These are phyloP conservation scores for Fraxinus quadrangulata DNA, from an alignment of 257 asterid genomes.

Conservation along the genomic window DNA sequence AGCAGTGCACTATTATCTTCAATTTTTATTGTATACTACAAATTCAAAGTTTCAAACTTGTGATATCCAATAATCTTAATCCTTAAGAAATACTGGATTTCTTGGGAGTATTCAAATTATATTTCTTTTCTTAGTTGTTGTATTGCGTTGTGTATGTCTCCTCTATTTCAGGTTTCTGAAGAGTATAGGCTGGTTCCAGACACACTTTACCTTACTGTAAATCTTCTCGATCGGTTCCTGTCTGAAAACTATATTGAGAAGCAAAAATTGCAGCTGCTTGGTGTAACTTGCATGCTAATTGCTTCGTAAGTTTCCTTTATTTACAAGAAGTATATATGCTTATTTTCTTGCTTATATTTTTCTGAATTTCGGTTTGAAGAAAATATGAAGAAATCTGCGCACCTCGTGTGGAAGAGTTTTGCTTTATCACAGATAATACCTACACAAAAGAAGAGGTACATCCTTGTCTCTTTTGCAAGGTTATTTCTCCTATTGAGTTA, in stretches of 20 bases:
- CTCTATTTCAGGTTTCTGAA: constrained; percentile 79
- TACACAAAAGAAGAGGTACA: constrained; percentile 86
- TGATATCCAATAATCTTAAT: neutral
- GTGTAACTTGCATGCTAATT: constrained; percentile 98
- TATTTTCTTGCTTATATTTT: constrained; percentile 27
- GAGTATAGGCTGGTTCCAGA: constrained; percentile 92
- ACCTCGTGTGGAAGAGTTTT: constrained; percentile 90
- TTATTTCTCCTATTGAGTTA: constrained; percentile 21
- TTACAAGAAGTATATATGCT: neutral
- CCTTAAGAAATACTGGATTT: neutral
- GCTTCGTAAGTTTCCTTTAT: constrained; percentile 73
- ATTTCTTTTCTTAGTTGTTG: neutral
- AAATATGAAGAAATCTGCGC: constrained; percentile 97
- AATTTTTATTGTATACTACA: neutral
- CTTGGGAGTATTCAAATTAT: neutral
- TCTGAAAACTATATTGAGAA: constrained; percentile 74
- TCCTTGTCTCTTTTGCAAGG: constrained; percentile 6
- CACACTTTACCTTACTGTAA: constrained; percentile 94
- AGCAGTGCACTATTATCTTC: neutral
- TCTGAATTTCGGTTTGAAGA: constrained; percentile 44
- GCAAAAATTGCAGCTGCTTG: constrained; percentile 90
- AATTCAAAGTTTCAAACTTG: neutral
- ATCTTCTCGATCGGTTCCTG: constrained; percentile 89
- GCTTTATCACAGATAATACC: constrained; percentile 92
- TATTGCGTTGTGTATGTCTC: constrained; percentile 18